Base-by-base conservation (phyloP, 257 asterid species). In the Marsdenia floribunda region DNA sequence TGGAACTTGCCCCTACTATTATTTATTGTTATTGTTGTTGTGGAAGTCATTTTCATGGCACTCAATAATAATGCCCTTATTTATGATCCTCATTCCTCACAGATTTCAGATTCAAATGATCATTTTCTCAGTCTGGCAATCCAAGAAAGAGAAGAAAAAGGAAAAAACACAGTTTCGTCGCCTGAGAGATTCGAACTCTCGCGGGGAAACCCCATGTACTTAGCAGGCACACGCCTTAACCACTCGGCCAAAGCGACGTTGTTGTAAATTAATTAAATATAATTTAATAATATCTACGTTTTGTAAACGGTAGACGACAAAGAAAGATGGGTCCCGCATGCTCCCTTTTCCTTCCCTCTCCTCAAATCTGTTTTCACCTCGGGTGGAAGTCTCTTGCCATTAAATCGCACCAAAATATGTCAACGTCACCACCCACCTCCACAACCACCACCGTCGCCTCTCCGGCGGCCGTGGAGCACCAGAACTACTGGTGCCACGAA, bases 161-260 rank as follows among this genome's bases (percentile, higher is more conserved):
- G 3, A 10, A 37, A 65, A 4, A 67, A n/a, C 2, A 14, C 14
- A 67, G 16, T 8, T 0, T n/a, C 93, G 96, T 88, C 93, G 96
- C 97, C 97, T 91, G 97, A 88, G 97, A 91, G 97, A 89, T 88
- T 91, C 97, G 94, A 91, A 87, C 97, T 93, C 98, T 91, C 95
- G 97, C 98, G 97, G 98, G 95, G 93, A 89, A 85, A 88, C 96
- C 96, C 96, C 97, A 93, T 88, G 96, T 93, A 91, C 80, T 82
- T 85, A 82, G 86, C 86, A 82, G 88, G 88, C 86, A 85, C 86
- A 85, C 86, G 86, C 86, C 88, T 85, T 85, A 85, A 85, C 86
- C 88, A 85, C 88, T 82, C 88, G 86, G 86, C 83, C 86, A 85
- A 85, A 82, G 88, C 86, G 88, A 81, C 88, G 0, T 3, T 40